Evolutionary conservation across 306 rosid species (phyloP), one percentile per base, ranked within the genome.

Genomic region (Quercus engelmannii): DNA sequence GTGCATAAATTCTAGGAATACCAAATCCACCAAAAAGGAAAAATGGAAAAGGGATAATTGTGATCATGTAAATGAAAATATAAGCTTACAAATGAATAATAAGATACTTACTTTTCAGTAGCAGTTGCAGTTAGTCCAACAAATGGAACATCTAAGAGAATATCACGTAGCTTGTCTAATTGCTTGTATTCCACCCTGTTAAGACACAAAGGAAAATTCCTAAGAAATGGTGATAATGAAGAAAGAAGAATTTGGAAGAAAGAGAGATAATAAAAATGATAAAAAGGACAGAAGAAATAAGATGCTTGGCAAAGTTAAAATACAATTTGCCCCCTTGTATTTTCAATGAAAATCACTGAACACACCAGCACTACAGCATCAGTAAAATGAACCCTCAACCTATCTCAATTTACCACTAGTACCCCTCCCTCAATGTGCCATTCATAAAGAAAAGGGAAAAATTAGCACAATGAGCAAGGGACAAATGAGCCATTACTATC

Each of bases 71-170:
- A 63, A 63, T 63, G 19, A 63, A 18, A 63, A 26, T 26, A 57
- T 57, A 3, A n/a, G 26, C 63, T 63, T 63, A 73, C 38, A 77
- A 69, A 58, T 75, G 63, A 79, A 81, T 72, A 55, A 75, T 69
- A 81, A 79, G 77, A 67, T 54, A 79, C 85, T 78, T 85, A 94
- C 98, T 85, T 94, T 83, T 90, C 90, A 33, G 97, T 90, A 76
- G 98, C 98, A 80, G 98, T 94, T 19, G 98, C 98, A 62, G 98
- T 94, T 70, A 94, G 82, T 81, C 89, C 98, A 83, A 94, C 86
- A 89, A 90, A 94, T 67, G 98, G 97, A 78, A 94, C 96, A 81
- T 85, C 90, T 57, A 69, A 55, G 59, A 94, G 92, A 88, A 92
- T 72, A 76, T 79, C 75, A 8, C 98, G 97, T 74, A 94, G 83